Evolutionary conservation across 2,329 filamentous ascomycete genomes (phyloP).

Genomic region (Exserohilum turcica): DNA sequence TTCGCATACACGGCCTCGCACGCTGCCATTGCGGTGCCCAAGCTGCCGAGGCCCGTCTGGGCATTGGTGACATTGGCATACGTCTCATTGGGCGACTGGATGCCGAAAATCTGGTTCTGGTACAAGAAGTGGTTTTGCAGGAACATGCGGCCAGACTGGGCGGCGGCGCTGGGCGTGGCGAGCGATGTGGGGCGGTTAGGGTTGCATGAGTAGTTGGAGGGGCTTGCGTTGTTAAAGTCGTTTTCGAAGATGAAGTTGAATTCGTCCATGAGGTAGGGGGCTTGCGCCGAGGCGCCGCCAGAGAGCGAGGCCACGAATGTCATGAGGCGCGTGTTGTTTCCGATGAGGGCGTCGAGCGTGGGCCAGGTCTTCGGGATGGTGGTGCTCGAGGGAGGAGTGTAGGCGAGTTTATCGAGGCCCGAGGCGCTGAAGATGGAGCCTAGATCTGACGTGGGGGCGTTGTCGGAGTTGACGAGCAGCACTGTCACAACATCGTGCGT

Average conservation of each 20-base stretch:
- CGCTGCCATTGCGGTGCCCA: constrained; percentile 43
- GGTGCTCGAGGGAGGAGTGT: constrained; percentile 45
- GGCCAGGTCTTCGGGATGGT: constrained; percentile 67
- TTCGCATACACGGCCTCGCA: constrained; percentile 66
- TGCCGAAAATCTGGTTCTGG: constrained; percentile 53
- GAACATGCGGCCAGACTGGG: constrained; percentile 66
- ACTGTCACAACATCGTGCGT: constrained; percentile 77
- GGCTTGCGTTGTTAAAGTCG: constrained; percentile 65
- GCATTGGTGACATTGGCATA: constrained; percentile 69
- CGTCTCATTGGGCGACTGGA: constrained; percentile 51
- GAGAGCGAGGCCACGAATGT: constrained; percentile 66
- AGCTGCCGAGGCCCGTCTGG: constrained; percentile 61
- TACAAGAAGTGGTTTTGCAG: constrained; percentile 84
- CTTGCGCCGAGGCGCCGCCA: constrained; percentile 35
- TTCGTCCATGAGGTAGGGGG: constrained; percentile 66
- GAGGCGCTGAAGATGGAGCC: constrained; percentile 53
- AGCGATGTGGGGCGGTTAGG: constrained; percentile 67
- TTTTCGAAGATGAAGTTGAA: constrained; percentile 76
- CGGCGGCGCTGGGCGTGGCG: constrained; percentile 53
- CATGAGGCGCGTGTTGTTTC: constrained; percentile 67
- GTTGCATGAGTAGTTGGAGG: constrained; percentile 72
- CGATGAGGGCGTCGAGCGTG: constrained; percentile 72
- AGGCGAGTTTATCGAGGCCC: constrained; percentile 67
- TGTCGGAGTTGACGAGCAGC: constrained; percentile 72
- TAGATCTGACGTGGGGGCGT: constrained; percentile 61